Evolutionary conservation across 2,329 filamentous ascomycete species (phyloP), one percentile per base, ranked within the genome.

Genomic region (Aspergillus sp.): DNA sequence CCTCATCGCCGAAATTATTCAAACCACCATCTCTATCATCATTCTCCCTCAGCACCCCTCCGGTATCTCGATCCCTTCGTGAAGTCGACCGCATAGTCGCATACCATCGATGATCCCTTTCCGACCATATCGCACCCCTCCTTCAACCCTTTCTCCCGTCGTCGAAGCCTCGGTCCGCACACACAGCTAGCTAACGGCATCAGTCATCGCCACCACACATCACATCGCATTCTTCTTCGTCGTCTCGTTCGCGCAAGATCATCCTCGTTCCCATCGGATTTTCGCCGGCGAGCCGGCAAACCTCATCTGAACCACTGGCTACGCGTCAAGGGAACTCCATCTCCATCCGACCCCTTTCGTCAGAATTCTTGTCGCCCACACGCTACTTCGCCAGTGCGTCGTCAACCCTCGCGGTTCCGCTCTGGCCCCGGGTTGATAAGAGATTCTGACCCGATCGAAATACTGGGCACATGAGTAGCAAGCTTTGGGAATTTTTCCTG

Each of bases 401-500:
- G 91, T 92, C 52, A 87, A 81, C 87, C 87, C 87, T 52, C 61
- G 61, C 88, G 88, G 85, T 88, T 87, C 91, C 91, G 90, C 87
- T 88, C 82, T 70, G 74, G 73, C 77, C 80, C 77, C 76, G 81
- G 83, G 78, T 76, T 74, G 74, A 71, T 68, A 72, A 76, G 77
- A 71, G 64, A 61, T 71, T 69, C 66, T 62, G 64, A 62, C 59
- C 59, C 44, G 50, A 59, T 49, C 68, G 49, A 63, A 17, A 65
- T 54, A 66, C 62, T 64, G 73, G 71, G 77, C 85, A 85, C 85
- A 94, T 97, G 93, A 97, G 90, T 87, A 88, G 91, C 80, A 84
- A 88, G 84, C 86, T 99, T 74, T 97, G 93, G 93, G 92, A 91
- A 83, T 90, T 85, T 73, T 97, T 93, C 74, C 88, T 95, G 81